A percentile compares a stretch with the other conserved stretches of the same genome.
Evolutionary conservation across 306 rosid genomes (phyloP).

Genomic region (Prunus mongolica): DNA sequence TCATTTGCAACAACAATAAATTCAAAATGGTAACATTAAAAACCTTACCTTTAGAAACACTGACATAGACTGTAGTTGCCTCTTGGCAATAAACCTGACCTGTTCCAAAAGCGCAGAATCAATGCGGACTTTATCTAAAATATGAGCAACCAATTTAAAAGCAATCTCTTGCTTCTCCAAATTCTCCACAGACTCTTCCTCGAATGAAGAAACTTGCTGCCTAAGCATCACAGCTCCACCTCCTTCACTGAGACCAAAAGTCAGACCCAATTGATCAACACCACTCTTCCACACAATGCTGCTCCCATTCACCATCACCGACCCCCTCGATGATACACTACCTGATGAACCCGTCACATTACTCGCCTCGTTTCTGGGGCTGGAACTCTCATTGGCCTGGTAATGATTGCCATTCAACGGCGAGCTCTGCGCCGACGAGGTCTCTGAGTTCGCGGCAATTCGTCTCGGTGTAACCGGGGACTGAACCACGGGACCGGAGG

Average conservation of each 20-base stretch:
- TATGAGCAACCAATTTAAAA: constrained; percentile 75
- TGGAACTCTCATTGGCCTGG: constrained; percentile 39
- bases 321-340: constrained; percentile 58
- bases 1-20: neutral
- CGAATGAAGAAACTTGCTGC: constrained; percentile 72
- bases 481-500: constrained; percentile 33
- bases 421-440: constrained; percentile 74
- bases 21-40: constrained; percentile 6
- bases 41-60: constrained; percentile 73
- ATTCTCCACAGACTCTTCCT: constrained; percentile 80
- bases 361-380: constrained; percentile 59
- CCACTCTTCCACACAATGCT: constrained; percentile 61
- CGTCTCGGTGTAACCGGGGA: constrained; percentile 42
- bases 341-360: constrained; percentile 60
- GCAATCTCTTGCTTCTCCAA: constrained; percentile 94
- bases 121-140: constrained; percentile 52
- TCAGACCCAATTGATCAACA: constrained; percentile 62
- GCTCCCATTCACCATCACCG: constrained; percentile 54
- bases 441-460: constrained; percentile 38
- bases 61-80: constrained; percentile 77
- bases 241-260: constrained; percentile 57
- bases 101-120: constrained; percentile 73
- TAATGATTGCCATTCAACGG: constrained; percentile 53
- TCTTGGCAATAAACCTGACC: constrained; percentile 75
- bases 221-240: constrained; percentile 46